phyloP scores from a whole-genome alignment of 805 yeast species.

The Candida gorgasii region DNA sequence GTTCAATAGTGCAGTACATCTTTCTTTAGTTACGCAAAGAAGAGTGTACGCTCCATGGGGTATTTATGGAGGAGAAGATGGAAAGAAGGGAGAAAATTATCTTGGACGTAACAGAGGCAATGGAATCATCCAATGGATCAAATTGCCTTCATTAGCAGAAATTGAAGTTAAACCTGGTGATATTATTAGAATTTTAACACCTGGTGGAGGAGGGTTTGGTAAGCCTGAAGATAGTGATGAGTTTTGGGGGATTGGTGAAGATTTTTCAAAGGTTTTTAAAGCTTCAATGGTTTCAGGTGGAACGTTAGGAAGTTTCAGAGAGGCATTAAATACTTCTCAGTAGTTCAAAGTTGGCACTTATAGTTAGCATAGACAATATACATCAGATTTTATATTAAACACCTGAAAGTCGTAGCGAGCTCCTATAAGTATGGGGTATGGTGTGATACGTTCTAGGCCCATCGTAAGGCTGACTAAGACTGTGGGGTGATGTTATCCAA shows the following conservation, averaged over 20 bases:
- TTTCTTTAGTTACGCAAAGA: conserved; percentile 21
- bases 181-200: conserved; percentile 64
- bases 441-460: no score
- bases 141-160: conserved; percentile 65
- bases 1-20: conserved; percentile 18
- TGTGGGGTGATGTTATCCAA: no score
- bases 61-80: conserved; percentile 31
- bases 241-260: conserved; percentile 14
- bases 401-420: no score
- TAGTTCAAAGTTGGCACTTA: conserved; percentile 8
- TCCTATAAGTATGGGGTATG: no score
- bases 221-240: conserved; percentile 18
- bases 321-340: conserved; percentile 24
- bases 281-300: conserved; percentile 18
- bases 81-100: conserved; percentile 38
- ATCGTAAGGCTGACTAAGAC: no score
- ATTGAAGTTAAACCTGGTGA: conserved; percentile 61
- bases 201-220: conserved; percentile 89
- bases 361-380: no score
- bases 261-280: neutral
- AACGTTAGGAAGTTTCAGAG: conserved; percentile 20
- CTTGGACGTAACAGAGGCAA: conserved; percentile 31
- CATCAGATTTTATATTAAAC: no score
- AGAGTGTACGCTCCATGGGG: conserved; percentile 22
- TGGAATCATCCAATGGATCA: conserved; percentile 20